Evolutionary conservation across 768 basidiomycete genomes (phyloP), one percentile per base, ranked within the genome.

Genomic region (Mrakia gelida): DNA sequence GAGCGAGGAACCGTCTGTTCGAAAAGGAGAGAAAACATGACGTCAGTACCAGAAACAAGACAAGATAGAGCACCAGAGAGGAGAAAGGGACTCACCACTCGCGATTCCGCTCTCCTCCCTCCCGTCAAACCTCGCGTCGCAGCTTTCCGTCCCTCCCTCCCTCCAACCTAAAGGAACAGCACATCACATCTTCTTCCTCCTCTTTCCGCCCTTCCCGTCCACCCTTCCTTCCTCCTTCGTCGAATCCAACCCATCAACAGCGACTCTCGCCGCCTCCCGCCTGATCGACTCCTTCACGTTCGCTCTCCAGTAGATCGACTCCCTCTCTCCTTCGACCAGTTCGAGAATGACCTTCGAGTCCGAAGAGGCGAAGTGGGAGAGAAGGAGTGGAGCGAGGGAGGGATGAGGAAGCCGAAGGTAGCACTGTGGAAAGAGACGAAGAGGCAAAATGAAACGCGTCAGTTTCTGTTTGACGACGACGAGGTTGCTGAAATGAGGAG

Each of bases 211-310:
- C 23, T 38, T 38, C 13, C 41, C 34, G 7, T 70, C 21, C 0
- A 15, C 28, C 65, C 28, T 38, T 1, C 0, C 7, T 1, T 38
- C 65, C 67, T n/a, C 67, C 59, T 7, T 59, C 59, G 28, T 28
- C 59, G 59, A 28, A 18, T 43, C 67, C 18, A 41, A 9, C 2
- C 6, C 67, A 41, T 26, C 67, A 70, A 7, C 41, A n/a, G 67
- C 67, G 26, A 43, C 34, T 70, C 41, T 41, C 67, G 41, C 67
- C 21, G 67, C 67, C 18, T 70, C 67, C 38, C 34, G 21, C 38
- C 67, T 41, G 67, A 70, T 70, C 26, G 67, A 18, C 67, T 70
- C 67, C 38, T 70, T 70, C 15, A 70, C 67, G 67, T 70, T 70
- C 26, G 67, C 18, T n/a, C 67, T 70, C 67, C 67, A 70, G 38